phyloP scores from a whole-genome alignment of 441 rosid genomes.

The Brassica balearica region DNA sequence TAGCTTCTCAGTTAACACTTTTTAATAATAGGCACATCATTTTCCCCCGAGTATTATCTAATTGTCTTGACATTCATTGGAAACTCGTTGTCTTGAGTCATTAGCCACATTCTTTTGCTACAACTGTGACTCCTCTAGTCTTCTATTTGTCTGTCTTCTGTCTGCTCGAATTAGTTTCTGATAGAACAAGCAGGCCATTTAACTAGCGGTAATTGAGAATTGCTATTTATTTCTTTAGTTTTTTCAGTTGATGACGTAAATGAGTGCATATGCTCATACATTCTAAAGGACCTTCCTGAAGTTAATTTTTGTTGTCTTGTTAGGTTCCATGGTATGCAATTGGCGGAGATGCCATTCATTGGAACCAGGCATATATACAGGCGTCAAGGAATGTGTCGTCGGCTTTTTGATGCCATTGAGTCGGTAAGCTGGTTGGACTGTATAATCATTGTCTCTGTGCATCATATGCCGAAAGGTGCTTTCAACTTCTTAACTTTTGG shows the following conservation, averaged over 20 bases:
- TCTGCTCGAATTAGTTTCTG: constrained; percentile 7
- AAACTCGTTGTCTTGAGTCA: constrained; percentile 3
- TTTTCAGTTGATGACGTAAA: constrained; percentile 6
- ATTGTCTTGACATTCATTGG: background rate
- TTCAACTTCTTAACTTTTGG: background rate
- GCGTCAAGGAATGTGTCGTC: constrained; percentile 99
- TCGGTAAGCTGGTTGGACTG: constrained; percentile 56
- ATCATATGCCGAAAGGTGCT: constrained; percentile 13
- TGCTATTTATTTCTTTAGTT: background rate
- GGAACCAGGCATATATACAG: constrained; percentile 96
- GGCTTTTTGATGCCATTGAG: constrained; percentile 87
- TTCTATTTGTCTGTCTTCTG: constrained; percentile 14
- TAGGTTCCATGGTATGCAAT: constrained; percentile 87
- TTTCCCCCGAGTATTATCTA: background rate
- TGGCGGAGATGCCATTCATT: constrained; percentile 99
- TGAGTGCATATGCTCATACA: constrained; percentile 8
- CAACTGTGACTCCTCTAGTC: constrained; percentile 7
- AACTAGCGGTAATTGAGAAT: constrained; percentile 12
- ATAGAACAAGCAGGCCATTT: constrained; percentile 8
- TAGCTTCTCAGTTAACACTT: constrained; percentile 15
- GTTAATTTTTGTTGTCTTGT: constrained; percentile 30
- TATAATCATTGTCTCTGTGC: constrained; percentile 16
- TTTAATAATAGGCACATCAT: background rate
- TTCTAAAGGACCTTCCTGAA: constrained; percentile 18
- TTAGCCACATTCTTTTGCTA: background rate